Evolutionary conservation across 345 rosid species (phyloP), one percentile per base, ranked within the genome.

Genomic region (Corchorus capsularis): DNA sequence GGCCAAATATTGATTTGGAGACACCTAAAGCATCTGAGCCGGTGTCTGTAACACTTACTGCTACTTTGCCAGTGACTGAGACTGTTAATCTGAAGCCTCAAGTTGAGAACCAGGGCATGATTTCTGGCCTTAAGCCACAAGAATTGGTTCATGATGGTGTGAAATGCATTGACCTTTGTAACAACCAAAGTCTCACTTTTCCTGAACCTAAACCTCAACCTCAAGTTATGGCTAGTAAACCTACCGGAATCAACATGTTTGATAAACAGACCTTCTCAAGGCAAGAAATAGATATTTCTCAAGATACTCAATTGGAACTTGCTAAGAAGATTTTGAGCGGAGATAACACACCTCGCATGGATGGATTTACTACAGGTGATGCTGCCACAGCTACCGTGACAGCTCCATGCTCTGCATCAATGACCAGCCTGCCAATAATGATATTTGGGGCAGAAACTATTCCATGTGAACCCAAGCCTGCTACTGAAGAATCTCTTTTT

Each of bases 221-320:
- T 76, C 77, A 64, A 34, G 19, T 54, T 2, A 3, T 20, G 22
- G 57, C 74, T 65, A 37, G 68, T 68, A 80, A 66, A 59, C 56
- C 74, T 13, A 19, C 63, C 75, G 90, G 82, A 66, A 66, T 82
- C 15, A 72, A 79, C 46, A 69, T 63, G 16, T 69, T 63, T 16
- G 79, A 73, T 47, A 71, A 78, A 74, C 77, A 59, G 22, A 78
- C 53, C 75, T 75, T 75, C 61, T 53, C 57, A 2, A 37, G 69
- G 22, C 82, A 78, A 75, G 82, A 80, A 61, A 71, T 64, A 19
- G 83, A 80, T 65, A 69, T 70, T 8, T 74, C 63, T 4, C 77
- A 82, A 46, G 84, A 78, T 69, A 75, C 84, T 39, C 78, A 63
- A 63, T 34, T 73, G 49, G 86, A 82, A 82, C 79, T 75, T 78